Percentiles rank a stretch among this genome's conserved stretches.
These are phyloP conservation scores for Tuctoria greenei DNA, from an alignment of 176 grass and related monocot species.

Conservation along the genomic window DNA sequence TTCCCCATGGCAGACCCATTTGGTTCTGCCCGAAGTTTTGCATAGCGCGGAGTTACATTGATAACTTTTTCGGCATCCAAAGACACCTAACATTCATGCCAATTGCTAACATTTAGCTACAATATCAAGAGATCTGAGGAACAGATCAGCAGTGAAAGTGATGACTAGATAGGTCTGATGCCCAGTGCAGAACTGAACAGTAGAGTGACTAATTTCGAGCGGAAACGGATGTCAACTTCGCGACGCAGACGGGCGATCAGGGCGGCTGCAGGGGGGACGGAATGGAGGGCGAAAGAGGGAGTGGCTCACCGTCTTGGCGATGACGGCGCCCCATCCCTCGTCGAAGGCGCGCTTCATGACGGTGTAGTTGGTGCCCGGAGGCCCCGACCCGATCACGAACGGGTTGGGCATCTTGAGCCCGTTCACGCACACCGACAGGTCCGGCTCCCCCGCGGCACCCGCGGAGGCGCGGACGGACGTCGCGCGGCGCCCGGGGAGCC, in stretches of 20 bases:
- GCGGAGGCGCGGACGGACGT: slow-evolving; percentile 20
- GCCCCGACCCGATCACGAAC: slow-evolving; percentile 97
- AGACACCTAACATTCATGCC: slow-evolving; percentile 61
- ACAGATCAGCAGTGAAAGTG: slow-evolving; percentile 1
- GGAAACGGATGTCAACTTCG: background rate
- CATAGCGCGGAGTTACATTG: slow-evolving; percentile 94
- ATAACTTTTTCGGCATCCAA: slow-evolving; percentile 92
- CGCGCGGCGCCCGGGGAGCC: slow-evolving; percentile 16
- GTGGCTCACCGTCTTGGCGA: slow-evolving; percentile 83
- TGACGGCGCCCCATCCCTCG: slow-evolving; percentile 96
- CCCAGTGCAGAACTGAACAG: background rate
- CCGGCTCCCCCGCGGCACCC: slow-evolving; percentile 57
- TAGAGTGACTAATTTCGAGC: background rate
- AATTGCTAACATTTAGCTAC: slow-evolving; percentile 18
- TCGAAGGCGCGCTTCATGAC: slow-evolving; percentile 99
- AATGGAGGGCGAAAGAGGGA: background rate
- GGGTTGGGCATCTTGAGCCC: slow-evolving; percentile 94
- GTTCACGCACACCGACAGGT: slow-evolving; percentile 84
- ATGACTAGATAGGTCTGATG: slow-evolving; percentile 3
- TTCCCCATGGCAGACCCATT: slow-evolving; percentile 76
- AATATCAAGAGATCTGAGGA: background rate
- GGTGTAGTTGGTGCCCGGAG: slow-evolving; percentile 96
- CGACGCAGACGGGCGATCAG: background rate
- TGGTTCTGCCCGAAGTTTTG: slow-evolving; percentile 69
- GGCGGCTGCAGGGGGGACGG: background rate